Evolutionary conservation across 164 flowering plant species (phyloP).

Genomic region (Chimonanthus praecox): DNA sequence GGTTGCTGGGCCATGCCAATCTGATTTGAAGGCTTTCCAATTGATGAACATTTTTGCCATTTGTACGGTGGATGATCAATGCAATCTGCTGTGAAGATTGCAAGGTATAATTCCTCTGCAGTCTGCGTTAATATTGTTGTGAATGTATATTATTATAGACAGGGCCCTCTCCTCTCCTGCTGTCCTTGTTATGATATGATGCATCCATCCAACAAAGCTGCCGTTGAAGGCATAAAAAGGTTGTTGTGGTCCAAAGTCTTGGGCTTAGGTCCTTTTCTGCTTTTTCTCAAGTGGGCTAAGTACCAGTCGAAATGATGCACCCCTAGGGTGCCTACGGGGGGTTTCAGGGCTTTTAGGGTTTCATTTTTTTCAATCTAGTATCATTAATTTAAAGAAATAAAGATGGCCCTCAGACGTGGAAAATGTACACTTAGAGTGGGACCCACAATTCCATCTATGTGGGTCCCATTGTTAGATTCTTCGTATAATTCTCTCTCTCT

Average conservation of each 20-base stretch:
- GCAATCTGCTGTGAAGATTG: background rate
- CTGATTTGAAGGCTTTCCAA: background rate
- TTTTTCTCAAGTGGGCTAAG: background rate
- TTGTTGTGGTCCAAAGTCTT: background rate
- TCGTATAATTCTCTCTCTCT: too few species aligned
- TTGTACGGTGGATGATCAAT: background rate
- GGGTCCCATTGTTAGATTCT: background rate
- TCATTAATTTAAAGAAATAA: too few species aligned
- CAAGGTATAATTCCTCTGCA: background rate
- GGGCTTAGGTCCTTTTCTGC: background rate
- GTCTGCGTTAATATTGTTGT: too few species aligned
- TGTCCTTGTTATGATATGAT: background rate
- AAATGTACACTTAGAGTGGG: too few species aligned
- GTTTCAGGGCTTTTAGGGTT: background rate
- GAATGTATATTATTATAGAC: too few species aligned
- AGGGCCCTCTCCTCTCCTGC: background rate
- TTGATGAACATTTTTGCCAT: background rate
- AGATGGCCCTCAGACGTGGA: background rate
- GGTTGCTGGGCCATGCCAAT: background rate
- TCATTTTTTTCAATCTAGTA: too few species aligned
- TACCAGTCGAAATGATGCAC: background rate
- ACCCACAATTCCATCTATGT: background rate
- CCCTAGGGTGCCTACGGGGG: background rate
- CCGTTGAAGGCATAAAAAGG: background rate
- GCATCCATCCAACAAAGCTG: background rate